Evolutionary conservation across 345 rosid species (phyloP), one percentile per base, ranked within the genome.

Genomic region (Populus ilicifolia): DNA sequence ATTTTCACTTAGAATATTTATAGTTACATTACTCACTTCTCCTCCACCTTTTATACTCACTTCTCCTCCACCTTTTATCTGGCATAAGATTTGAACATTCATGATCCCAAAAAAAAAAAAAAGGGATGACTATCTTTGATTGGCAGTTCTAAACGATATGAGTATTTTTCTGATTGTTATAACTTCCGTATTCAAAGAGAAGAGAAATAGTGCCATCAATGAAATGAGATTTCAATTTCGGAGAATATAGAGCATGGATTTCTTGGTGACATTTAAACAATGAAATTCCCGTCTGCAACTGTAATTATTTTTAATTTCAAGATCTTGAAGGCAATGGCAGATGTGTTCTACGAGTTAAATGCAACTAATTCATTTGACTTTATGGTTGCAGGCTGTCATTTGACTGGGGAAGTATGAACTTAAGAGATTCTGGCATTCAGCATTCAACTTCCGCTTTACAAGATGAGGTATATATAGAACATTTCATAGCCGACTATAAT

Each of bases 361-460:
- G 35, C 23, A 29, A 36, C 25, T 33, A 7, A 2, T 67, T 43
- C 52, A 74, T 68, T 71, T 75, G 12, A 65, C 25, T 59, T 46
- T 33, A 33, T 75, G 27, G 68, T 75, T 83, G 84, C 83, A 90
- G 96, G 77, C 67, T 85, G 71, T 83, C 93, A 30, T 39, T 85
- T 5, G 94, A 94, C 81, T 11, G 85, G 75, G 94, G 93, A 69
- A 89, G 80, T 83, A 71, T 78, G 21, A 72, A 77, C 83, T 36
- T 87, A 56, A 89, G 85, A 84, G 97, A 86, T 74, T 74, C 72
- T 83, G 84, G 89, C 46, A 84, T 59, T 70, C 89, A 86, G 67
- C 89, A 83, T 18, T 87, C 97, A 69, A 77, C 85, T 72, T 91
- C 97, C 70, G 90, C 91, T 83, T 84, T 91, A 72, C 94, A 92